phyloP scores from a whole-genome alignment of 2,329 filamentous ascomycete genomes.

The Epichloe amarillans region DNA sequence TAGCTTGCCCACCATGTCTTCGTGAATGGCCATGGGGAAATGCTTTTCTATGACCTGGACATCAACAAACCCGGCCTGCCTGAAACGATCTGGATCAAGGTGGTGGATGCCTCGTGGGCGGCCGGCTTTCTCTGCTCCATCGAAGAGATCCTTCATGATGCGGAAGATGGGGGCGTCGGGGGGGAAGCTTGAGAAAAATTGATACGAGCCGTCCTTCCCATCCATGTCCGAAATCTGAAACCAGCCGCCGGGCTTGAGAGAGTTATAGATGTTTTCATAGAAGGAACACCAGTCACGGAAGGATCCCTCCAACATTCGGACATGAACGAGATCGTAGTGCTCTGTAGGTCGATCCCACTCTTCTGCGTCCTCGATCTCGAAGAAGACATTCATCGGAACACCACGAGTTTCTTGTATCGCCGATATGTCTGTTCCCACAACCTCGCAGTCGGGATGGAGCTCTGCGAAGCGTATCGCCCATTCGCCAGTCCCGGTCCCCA shows the following conservation, averaged over 20 bases:
- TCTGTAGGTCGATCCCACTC: constrained; percentile 42
- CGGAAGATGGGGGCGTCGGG: constrained; percentile 32
- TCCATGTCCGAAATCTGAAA: constrained; percentile 43
- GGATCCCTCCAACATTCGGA: constrained; percentile 41
- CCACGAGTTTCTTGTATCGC: constrained; percentile 41
- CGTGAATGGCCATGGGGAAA: constrained; percentile 33
- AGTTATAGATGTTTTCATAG: constrained; percentile 37
- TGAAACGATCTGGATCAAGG: constrained; percentile 30
- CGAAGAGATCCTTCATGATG: constrained; percentile 26
- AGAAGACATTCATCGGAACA: constrained; percentile 45
- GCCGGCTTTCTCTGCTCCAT: constrained; percentile 31
- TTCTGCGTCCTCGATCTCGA: constrained; percentile 47
- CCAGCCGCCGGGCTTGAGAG: constrained; percentile 43
- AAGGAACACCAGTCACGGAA: constrained; percentile 43
- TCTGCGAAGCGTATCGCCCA: constrained; percentile 41
- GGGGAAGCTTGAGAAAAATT: constrained; percentile 25
- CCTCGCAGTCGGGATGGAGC: constrained; percentile 37
- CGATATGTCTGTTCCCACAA: constrained; percentile 45
- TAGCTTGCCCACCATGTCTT: constrained; percentile 34
- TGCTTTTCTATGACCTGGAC: constrained; percentile 33
- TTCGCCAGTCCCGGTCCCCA: constrained; percentile 45
- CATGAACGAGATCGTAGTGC: constrained; percentile 42
- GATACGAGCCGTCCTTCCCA: constrained; percentile 23
- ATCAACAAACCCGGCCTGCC: constrained; percentile 38
- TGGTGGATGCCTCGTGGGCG: constrained; percentile 31